Base-by-base conservation (phyloP, 176 grass and related monocot genomes). In the Juncus effusus region DNA sequence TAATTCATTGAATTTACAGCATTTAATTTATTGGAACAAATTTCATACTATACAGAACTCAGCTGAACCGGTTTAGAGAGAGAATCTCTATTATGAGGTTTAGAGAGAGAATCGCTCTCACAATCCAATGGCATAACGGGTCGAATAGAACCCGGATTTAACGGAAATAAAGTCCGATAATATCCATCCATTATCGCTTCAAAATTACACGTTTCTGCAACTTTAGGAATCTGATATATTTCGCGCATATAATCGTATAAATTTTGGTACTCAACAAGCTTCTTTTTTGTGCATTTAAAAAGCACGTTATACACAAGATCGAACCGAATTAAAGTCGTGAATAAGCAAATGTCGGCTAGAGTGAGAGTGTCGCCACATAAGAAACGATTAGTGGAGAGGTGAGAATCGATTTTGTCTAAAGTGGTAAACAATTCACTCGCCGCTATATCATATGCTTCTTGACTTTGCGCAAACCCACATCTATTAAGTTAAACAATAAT, bases 391-490 rank as follows among this genome's bases (percentile, higher is more conserved):
- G 44, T 59, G 35, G 85, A 70, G n/a, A 97, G 72, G 71, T 92
- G 93, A 7, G 37, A 74, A 64, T 92, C 93, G 0, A 97, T 54
- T 71, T 5, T 74, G 61, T 97, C 93, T 19, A 92, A 69, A 6
- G 88, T 70, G 6, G 4, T 38, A 67, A 97, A 97, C 37, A 97
- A 76, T 64, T 85, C 80, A 16, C 50, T 66, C 7, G 80, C 88
- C 2, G 93, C 93, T 14, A 45, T 36, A 38, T 97, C 75, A 80
- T 97, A 97, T 2, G 88, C 88, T 56, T 77, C 82, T 73, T 92
- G 93, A 45, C 88, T 97, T 82, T 97, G 93, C 7, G 93, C 93
- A 58, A 97, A 97, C 7, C 88, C 93, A 62, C 93, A 97, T 72
- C 89, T 87, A 59, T 13, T 51, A 42, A 50, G 57, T 37, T 3